Base-by-base conservation (phyloP, 305 asterid genomes). In the Solanum hybrid region DNA sequence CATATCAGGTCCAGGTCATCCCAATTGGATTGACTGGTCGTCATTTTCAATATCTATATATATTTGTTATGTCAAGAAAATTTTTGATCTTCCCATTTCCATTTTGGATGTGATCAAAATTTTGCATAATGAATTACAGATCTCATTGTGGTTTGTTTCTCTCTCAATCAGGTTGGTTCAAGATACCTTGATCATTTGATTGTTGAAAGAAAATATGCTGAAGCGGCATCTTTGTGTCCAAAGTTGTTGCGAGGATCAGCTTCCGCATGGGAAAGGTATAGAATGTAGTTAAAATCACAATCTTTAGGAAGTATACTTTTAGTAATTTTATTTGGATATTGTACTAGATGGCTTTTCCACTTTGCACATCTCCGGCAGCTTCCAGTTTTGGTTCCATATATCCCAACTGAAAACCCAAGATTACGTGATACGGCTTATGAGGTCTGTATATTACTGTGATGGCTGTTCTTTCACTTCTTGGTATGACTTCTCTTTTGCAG, bases 321-420 rank as follows among this genome's bases (percentile, higher is more conserved):
- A 40, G 89, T 90, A 86, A 88, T 92, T 87, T 74, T 26, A 91
- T 46, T 87, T 89, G 88, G 87, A 86, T 93, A 87, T 87, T 91
- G 80, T 75, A 89, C 89, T 92, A 97, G 99, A 93, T 97, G 99
- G 99, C 96, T 97, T 92, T 97, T 97, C 93, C 99, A 97, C 92
- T 97, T 97, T 88, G 99, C 99, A 89, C 99, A 97, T 92, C 98
- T 97, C 86, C 99, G 98, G 77, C 99, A 97, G 91, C 99, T 97
- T 94, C 99, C 97, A 90, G 97, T 95, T 91, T 90, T 97, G 93
- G 99, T 97, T 91, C 98, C 99, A 64, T 96, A 95, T 91, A 97
- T 97, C 78, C 99, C 99, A 22, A 95, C 98, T 73, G 98, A 97
- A 91, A 97, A 95, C 91, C 99, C 99, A 91, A 97, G 95, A 92